These are phyloP conservation scores for Trichoderma atroviride DNA, from an alignment of 2,329 filamentous ascomycete genomes.

Conservation along the genomic window DNA sequence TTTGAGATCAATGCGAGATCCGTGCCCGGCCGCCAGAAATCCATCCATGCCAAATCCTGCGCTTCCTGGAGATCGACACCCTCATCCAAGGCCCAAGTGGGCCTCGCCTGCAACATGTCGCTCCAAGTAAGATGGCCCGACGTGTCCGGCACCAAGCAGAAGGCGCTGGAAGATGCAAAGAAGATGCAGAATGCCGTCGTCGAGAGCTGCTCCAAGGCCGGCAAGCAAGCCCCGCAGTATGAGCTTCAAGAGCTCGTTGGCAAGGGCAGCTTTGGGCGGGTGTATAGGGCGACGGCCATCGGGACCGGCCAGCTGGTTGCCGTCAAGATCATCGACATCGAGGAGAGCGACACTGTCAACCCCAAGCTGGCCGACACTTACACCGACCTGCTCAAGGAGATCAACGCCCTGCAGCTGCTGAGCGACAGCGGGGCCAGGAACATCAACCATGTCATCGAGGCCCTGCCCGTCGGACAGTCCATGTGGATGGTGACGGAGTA, in stretches of 20 bases:
- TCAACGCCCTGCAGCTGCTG: slow-evolving; percentile 70
- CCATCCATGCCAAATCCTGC: background rate
- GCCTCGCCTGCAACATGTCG: slow-evolving; percentile 39
- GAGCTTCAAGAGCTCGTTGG: slow-evolving; percentile 73
- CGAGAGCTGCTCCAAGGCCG: slow-evolving; percentile 62
- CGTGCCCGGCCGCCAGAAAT: background rate
- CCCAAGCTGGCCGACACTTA: slow-evolving; percentile 68
- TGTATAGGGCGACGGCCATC: slow-evolving; percentile 64
- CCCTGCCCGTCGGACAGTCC: slow-evolving; percentile 73
- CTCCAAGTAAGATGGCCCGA: slow-evolving; percentile 48
- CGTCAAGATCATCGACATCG: slow-evolving; percentile 83
- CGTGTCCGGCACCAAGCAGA: slow-evolving; percentile 54
- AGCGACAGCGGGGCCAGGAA: slow-evolving; percentile 75
- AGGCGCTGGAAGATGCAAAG: slow-evolving; percentile 68
- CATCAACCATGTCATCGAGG: slow-evolving; percentile 80
- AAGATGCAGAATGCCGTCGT: slow-evolving; percentile 68
- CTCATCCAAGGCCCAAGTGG: slow-evolving; percentile 18
- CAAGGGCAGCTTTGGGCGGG: slow-evolving; percentile 73
- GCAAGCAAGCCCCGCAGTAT: slow-evolving; percentile 65
- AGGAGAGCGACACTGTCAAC: slow-evolving; percentile 71
- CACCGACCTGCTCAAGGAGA: slow-evolving; percentile 69
- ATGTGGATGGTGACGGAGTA: slow-evolving; percentile 91
- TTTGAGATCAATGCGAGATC: background rate
- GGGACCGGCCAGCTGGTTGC: slow-evolving; percentile 62
- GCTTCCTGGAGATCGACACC: background rate